Conservation (phyloP, 768 basidiomycete species). For the Roridomyces roridus region DNA sequence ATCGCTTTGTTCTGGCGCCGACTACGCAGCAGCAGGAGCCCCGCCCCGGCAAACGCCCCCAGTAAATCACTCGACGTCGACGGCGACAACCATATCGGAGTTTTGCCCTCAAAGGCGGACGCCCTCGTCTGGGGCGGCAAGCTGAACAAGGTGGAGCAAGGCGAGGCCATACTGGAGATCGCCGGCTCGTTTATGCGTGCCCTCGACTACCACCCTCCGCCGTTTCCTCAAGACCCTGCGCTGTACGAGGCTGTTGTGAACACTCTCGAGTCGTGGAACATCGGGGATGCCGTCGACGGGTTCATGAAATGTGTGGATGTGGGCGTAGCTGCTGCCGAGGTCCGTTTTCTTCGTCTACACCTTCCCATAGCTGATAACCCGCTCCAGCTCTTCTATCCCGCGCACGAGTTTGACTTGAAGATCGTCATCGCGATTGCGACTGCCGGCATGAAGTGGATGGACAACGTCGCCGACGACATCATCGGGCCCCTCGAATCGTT, state of each 20-base stretch:
- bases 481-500: conserved; percentile 1
- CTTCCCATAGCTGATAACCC: too few species aligned
- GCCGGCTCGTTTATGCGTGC: not conserved
- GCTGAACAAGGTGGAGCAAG: not conserved
- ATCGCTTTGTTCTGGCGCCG: too few species aligned
- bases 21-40: too few species aligned
- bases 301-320: conserved; percentile 9
- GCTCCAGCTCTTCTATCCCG: conserved; percentile 5
- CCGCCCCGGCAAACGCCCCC: too few species aligned
- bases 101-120: conserved; percentile 2
- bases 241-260: not conserved
- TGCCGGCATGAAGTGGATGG: conserved; percentile 14
- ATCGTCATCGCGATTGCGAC: conserved; percentile 10
- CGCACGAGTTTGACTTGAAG: conserved; percentile 12
- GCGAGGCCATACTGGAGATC: not conserved
- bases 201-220: conserved; percentile 9
- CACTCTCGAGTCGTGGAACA: conserved; percentile 5
- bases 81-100: not conserved
- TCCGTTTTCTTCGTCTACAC: too few species aligned
- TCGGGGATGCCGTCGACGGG: not conserved
- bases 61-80: not conserved
- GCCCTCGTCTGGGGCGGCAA: not conserved
- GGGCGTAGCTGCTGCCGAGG: conserved; percentile 5
- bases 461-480: conserved; percentile 6
- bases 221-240: not conserved